phyloP scores from a whole-genome alignment of 164 flowering plant genomes.

The Cinnamomum micranthum region DNA sequence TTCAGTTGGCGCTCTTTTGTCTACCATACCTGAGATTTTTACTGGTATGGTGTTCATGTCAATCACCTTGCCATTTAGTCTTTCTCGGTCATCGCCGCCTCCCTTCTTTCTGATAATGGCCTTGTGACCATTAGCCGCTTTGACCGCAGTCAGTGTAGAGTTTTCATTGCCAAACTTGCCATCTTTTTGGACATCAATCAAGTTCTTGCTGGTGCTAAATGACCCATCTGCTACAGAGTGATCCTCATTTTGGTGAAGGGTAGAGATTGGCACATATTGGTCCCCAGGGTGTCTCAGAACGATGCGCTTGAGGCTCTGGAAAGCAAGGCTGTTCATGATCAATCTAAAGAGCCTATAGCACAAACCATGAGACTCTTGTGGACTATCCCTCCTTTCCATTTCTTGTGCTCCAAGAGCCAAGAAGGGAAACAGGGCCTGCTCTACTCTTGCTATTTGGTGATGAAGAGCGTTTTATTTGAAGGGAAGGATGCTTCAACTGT shows the following conservation, averaged over 20 bases:
- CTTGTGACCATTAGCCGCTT: background rate
- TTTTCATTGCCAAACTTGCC: background rate
- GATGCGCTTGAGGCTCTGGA: constrained; percentile 19
- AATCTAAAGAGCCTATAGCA: constrained; percentile 39
- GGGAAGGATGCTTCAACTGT: background rate
- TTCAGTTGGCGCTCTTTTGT: background rate
- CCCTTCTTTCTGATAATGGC: background rate
- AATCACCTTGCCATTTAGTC: background rate
- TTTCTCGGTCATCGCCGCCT: background rate
- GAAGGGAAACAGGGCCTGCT: background rate
- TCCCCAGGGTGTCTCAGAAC: constrained; percentile 8
- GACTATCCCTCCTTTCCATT: constrained; percentile 17
- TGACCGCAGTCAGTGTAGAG: background rate
- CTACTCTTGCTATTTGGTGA: background rate
- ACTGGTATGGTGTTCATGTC: background rate
- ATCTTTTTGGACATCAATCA: background rate
- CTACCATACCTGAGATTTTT: background rate
- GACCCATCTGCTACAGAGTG: background rate
- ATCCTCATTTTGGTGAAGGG: background rate
- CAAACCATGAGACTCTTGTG: constrained; percentile 22
- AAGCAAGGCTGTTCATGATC: constrained; percentile 18
- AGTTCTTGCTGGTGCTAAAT: background rate
- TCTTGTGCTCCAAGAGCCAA: background rate
- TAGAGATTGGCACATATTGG: background rate
- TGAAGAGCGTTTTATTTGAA: background rate